Conservation (phyloP, 306 rosid species). For the Cercis canadensis region DNA sequence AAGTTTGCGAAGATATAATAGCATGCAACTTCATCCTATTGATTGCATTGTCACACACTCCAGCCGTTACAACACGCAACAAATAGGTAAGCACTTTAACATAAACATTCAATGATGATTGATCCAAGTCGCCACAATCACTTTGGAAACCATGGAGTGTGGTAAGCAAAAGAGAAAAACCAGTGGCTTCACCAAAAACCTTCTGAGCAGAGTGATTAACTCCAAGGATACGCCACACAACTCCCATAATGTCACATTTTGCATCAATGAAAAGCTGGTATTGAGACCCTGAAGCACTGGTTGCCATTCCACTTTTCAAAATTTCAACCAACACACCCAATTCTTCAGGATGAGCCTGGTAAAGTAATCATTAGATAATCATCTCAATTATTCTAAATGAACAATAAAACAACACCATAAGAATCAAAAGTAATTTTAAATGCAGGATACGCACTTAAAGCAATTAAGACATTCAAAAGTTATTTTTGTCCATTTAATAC, state of each 20-base stretch:
- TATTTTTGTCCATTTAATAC: conserved; percentile 19
- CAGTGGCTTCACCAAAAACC: conserved; percentile 96
- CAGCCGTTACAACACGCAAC: conserved; percentile 86
- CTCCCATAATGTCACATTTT: conserved; percentile 93
- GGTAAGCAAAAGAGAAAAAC: conserved; percentile 97
- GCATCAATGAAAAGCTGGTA: conserved; percentile 85
- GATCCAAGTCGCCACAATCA: conserved; percentile 60
- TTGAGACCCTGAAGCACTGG: conserved; percentile 81
- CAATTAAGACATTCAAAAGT: conserved; percentile 20
- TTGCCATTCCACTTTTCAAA: conserved; percentile 96
- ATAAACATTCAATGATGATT: conserved; percentile 59
- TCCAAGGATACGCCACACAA: conserved; percentile 87
- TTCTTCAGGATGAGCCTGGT: conserved; percentile 94
- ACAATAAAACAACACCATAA: conserved; percentile 21
- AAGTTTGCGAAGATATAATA: conserved; percentile 85
- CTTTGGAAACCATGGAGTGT: conserved; percentile 94
- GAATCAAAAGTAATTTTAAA: conserved; percentile 17
- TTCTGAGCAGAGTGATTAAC: conserved; percentile 80
- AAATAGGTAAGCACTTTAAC: conserved; percentile 71
- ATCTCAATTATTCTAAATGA: conserved; percentile 39
- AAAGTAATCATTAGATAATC: conserved; percentile 36
- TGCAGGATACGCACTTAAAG: conserved; percentile 22
- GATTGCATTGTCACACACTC: conserved; percentile 75
- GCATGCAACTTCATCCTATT: conserved; percentile 83
- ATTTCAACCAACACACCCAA: conserved; percentile 86